Percentiles rank a stretch among this genome's conserved stretches.
Conservation (phyloP, 768 basidiomycete genomes). For the Mycena olivaceomarginata region DNA sequence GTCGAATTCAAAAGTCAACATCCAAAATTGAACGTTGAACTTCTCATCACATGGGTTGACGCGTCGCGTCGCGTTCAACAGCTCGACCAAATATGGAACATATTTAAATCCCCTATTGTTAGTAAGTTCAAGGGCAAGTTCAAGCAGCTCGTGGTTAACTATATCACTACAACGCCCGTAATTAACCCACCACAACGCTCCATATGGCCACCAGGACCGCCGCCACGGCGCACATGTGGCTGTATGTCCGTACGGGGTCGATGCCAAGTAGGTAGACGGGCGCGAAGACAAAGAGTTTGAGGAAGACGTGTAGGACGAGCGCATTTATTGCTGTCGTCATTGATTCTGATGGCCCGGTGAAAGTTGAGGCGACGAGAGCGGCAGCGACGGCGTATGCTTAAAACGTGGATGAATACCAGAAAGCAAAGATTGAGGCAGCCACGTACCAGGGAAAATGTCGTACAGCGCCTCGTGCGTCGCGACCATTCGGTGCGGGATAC, state of each 20-base stretch:
- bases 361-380: neutral
- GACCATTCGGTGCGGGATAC: conserved; percentile 29
- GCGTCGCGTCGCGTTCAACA: no score
- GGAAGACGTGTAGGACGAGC: conserved; percentile 31
- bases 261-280: conserved; percentile 20
- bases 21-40: no score
- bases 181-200: neutral
- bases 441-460: conserved; percentile 29
- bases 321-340: conserved; percentile 1
- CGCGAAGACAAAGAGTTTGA: conserved; percentile 24
- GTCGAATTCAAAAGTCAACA: no score
- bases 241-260: conserved; percentile 8
- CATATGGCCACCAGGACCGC: conserved; percentile 27
- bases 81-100: no score
- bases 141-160: no score
- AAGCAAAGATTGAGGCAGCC: neutral
- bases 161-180: no score
- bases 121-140: no score
- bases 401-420: neutral
- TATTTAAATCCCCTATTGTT: no score
- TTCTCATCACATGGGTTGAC: no score
- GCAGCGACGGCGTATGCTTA: neutral
- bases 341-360: neutral
- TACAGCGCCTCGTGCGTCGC: conserved; percentile 36
- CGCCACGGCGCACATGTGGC: conserved; percentile 29